Percentiles rank a stretch among this genome's conserved stretches.
Evolutionary conservation across 1,139 yeast species (phyloP).

Genomic region (Wickerhamiella pararugosa): DNA sequence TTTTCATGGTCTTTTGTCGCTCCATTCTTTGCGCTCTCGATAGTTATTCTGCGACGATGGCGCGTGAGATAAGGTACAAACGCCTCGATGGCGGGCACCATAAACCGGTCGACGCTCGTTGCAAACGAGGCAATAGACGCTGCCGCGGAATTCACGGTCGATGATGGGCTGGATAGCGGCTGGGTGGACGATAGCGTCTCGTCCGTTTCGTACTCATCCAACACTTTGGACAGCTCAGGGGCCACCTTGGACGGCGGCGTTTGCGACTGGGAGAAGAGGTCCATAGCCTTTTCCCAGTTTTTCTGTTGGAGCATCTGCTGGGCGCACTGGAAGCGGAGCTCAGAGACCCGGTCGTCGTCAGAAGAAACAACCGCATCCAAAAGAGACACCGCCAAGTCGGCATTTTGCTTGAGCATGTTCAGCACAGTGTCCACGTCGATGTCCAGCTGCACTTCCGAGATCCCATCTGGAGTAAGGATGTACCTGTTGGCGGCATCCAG

Average conservation of each 20-base stretch:
- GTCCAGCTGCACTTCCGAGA: conserved; percentile 18
- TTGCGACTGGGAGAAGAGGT: conserved; percentile 35
- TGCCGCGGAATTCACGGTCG: neutral
- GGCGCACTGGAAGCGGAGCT: conserved; percentile 33
- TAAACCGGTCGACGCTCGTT: neutral
- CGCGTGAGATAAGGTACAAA: conserved; percentile 2
- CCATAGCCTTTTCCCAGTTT: conserved; percentile 29
- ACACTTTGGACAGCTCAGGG: conserved; percentile 18
- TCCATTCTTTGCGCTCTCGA: neutral
- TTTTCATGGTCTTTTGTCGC: conserved; percentile 7
- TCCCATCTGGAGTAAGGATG: conserved; percentile 17
- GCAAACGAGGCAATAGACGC: neutral
- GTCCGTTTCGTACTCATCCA: conserved; percentile 14
- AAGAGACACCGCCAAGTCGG: conserved; percentile 28
- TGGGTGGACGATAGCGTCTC: neutral
- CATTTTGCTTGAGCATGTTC: conserved; percentile 20
- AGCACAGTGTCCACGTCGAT: conserved; percentile 24
- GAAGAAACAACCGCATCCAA: conserved; percentile 24
- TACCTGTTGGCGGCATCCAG: conserved; percentile 9
- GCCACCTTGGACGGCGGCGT: conserved; percentile 45
- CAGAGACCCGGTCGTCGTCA: conserved; percentile 27
- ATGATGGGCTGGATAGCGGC: neutral
- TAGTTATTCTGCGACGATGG: conserved; percentile 4
- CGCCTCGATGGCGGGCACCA: conserved; percentile 6
- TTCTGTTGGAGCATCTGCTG: conserved; percentile 23